Evolutionary conservation across 805 yeast genomes (phyloP), one percentile per base, ranked within the genome.

Genomic region (Candida suzukii): DNA sequence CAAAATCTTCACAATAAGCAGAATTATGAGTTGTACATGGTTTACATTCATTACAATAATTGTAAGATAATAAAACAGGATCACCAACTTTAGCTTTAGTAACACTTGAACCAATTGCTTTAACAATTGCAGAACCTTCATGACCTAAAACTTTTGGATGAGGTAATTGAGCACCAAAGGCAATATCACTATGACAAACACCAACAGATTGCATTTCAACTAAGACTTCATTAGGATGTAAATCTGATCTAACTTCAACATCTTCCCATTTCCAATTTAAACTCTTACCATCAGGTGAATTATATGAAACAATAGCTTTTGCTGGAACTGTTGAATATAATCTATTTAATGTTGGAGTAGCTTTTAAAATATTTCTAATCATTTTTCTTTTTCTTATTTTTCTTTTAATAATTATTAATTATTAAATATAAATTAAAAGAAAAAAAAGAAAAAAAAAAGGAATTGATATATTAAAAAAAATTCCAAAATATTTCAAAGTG

Each of bases 171-270:
- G 11, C 3, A 8, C 53, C 57, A 61, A 77, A 78, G 56, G 79
- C 85, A 46, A 78, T 66, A 56, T 80, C 87, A 24, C 81, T 72
- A 14, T 86, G 86, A 57, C 87, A 80, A 49, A 80, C 78, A 16
- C 86, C 87, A 5, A 83, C 78, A 41, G 76, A 73, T 45, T 74
- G 64, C 32, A 78, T 71, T 51, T 73, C 76, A 33, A 78, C 73
- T 16, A 73, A 53, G 21, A 76, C 83, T 39, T 67, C 67, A 19
- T 58, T 60, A 13, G 50, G 50, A 5, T 16, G 6, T 7, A 29
- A 16, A 11, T 29, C 32, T 5, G 32, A 16, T n/a, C 19, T 29
- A 10, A 29, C 12, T 8, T n/a, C 12, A 3, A 17, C 32, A 29
- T 29, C 32, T 16, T 29, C 20, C 32, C 11, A 29, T n/a, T 16